Evolutionary conservation across 495 filamentous ascomycete genomes (phyloP).

Genomic region (Antarctomyces pellizariae): DNA sequence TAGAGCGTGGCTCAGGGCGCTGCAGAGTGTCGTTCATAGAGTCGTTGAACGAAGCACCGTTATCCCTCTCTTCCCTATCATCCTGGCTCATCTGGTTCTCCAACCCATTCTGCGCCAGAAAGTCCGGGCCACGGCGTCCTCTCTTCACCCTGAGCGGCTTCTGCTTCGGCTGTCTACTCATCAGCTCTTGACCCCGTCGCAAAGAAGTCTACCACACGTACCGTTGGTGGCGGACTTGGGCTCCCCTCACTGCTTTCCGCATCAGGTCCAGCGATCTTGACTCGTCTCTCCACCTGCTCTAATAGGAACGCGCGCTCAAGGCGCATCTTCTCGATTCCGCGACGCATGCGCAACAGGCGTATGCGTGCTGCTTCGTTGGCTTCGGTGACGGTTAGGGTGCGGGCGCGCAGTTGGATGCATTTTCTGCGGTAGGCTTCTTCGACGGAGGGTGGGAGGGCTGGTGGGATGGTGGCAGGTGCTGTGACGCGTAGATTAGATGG

Average conservation of each 20-base stretch:
- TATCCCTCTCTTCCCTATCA: too few relatives aligned
- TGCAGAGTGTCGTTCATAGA: too few relatives aligned
- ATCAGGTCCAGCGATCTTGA: constrained; percentile 60
- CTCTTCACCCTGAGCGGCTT: constrained; percentile 79
- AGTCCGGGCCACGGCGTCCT: constrained; percentile 32
- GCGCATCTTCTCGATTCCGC: constrained; percentile 74
- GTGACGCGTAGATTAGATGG: too few relatives aligned
- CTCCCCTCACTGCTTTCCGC: constrained; percentile 52
- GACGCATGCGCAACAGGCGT: constrained; percentile 56
- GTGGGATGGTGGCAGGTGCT: constrained; percentile 25
- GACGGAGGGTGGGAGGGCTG: constrained; percentile 69
- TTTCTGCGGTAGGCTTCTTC: constrained; percentile 92
- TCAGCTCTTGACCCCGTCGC: constrained; percentile 6
- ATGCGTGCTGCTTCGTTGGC: constrained; percentile 60
- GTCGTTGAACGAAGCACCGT: too few relatives aligned
- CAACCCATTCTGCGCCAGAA: too few relatives aligned
- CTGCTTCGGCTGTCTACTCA: constrained; percentile 47
- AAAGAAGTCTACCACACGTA: constrained; percentile 16
- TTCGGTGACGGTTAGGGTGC: constrained; percentile 73
- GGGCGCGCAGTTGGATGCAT: constrained; percentile 83
- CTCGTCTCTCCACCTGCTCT: constrained; percentile 65
- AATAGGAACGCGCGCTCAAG: constrained; percentile 77
- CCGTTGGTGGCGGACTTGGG: constrained; percentile 46
- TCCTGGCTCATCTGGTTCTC: constrained; percentile 10
- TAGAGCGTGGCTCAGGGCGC: too few relatives aligned